A percentile compares a stretch with the other conserved stretches of the same genome.
These are phyloP conservation scores for Pythium vanterpoolii DNA, from an alignment of 352 stramenopile species.

Conservation along the genomic window DNA sequence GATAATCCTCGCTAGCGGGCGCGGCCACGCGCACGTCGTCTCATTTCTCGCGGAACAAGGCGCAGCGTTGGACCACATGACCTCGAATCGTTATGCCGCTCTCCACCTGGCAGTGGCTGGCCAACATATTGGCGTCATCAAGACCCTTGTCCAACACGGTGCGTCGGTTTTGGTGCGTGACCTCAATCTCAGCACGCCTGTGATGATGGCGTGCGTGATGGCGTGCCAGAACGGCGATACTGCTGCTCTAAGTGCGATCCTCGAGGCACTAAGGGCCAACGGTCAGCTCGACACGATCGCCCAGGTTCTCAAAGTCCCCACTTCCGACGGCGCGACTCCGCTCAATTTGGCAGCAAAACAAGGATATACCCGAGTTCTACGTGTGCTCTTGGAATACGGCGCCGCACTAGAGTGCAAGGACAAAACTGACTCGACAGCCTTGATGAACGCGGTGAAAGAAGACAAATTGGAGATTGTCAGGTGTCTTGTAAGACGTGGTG, in stretches of 20 bases:
- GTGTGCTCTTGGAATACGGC: background rate
- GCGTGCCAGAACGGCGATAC: background rate
- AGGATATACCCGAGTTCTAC: background rate
- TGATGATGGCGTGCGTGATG: background rate
- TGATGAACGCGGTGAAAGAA: background rate
- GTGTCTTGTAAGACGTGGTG: background rate
- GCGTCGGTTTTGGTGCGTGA: slow-evolving; percentile 1
- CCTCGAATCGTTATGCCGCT: background rate
- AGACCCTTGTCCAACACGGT: background rate
- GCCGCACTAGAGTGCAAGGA: background rate
- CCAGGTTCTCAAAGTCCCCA: background rate
- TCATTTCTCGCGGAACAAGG: too few relatives aligned
- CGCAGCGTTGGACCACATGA: background rate
- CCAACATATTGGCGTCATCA: background rate
- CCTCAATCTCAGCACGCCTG: background rate
- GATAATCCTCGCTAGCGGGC: too few relatives aligned
- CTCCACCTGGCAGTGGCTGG: background rate
- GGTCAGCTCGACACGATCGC: background rate
- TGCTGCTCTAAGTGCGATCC: background rate
- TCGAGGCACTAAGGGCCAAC: background rate
- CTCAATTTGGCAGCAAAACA: background rate
- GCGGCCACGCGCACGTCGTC: too few relatives aligned
- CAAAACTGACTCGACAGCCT: background rate
- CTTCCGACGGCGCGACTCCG: background rate
- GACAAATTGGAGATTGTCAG: background rate